These are phyloP conservation scores for Aspergillus panamensis DNA, from an alignment of 495 filamentous ascomycete genomes.

Conservation along the genomic window DNA sequence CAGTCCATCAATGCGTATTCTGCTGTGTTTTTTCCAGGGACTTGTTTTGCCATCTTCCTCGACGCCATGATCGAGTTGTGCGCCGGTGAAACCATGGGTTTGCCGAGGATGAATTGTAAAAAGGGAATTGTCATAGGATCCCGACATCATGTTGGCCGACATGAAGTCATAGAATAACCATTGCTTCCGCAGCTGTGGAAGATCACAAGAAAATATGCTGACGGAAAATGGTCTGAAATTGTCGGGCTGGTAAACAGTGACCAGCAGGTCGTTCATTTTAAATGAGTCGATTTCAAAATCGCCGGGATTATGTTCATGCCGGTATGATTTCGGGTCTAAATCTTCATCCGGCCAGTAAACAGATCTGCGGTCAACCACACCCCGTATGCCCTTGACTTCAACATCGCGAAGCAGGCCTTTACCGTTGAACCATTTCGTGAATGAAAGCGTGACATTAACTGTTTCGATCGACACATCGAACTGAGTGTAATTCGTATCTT, in stretches of 20 bases:
- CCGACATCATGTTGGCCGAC: conserved; percentile 92
- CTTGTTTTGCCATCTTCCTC: conserved; percentile 48
- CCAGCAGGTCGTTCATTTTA: conserved; percentile 88
- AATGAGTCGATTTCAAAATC: conserved; percentile 97
- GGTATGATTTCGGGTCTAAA: conserved; percentile 80
- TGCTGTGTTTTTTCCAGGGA: conserved; percentile 88
- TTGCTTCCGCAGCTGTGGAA: conserved; percentile 88
- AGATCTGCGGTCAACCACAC: conserved; percentile 86
- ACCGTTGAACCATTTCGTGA: conserved; percentile 96
- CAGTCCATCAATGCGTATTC: conserved; percentile 85
- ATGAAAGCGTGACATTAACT: conserved; percentile 95
- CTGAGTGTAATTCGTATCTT: conserved; percentile 95
- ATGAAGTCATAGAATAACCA: conserved; percentile 98
- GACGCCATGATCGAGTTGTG: conserved; percentile 48
- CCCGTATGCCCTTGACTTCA: conserved; percentile 90
- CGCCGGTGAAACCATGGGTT: conserved; percentile 65
- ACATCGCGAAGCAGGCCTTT: conserved; percentile 90
- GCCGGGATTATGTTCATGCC: conserved; percentile 81
- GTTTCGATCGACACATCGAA: conserved; percentile 94
- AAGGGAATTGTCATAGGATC: conserved; percentile 89
- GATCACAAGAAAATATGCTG: conserved; percentile 91
- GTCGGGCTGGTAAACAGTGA: conserved; percentile 87
- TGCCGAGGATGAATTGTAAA: conserved; percentile 97
- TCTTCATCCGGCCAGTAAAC: conserved; percentile 67
- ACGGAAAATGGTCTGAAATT: conserved; percentile 91